phyloP scores from a whole-genome alignment of 2,329 filamentous ascomycete genomes.

The Botrytis fabae region DNA sequence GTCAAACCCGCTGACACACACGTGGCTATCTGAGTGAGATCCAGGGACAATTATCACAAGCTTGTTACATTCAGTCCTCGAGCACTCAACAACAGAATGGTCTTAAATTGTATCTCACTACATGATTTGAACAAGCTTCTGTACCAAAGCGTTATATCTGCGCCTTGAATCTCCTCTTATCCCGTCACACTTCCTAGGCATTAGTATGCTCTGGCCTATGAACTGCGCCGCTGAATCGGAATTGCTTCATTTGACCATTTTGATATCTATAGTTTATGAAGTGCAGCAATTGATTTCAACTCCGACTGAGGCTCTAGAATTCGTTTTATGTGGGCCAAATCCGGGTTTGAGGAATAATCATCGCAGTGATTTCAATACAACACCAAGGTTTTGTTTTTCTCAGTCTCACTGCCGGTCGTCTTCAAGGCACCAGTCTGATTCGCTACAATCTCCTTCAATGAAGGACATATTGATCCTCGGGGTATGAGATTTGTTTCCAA shows the following conservation, averaged over 20 bases:
- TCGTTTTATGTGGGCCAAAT: not conserved
- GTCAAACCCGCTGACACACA: not conserved
- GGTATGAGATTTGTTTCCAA: not conserved
- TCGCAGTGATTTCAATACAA: not conserved
- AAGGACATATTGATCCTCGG: not conserved
- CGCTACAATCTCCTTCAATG: not conserved
- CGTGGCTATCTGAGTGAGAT: not conserved
- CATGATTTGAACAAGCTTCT: not conserved
- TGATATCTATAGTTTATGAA: not conserved
- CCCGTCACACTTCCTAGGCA: not conserved
- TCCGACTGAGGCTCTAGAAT: not conserved
- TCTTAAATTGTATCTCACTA: not conserved
- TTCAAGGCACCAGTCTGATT: not conserved
- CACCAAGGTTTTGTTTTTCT: not conserved
- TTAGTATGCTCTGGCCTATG: not conserved
- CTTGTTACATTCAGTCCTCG: not conserved
- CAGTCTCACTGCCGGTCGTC: not conserved
- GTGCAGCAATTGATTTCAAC: not conserved
- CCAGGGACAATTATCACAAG: not conserved
- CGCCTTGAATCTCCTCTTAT: not conserved
- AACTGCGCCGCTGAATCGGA: not conserved
- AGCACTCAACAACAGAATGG: too few relatives aligned
- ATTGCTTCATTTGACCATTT: not conserved
- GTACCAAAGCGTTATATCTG: not conserved
- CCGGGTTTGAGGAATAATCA: not conserved